Percentiles rank a stretch among this genome's conserved stretches.
These are phyloP conservation scores for Nakazawaea siamensis DNA, from an alignment of 805 yeast species.

Conservation along the genomic window DNA sequence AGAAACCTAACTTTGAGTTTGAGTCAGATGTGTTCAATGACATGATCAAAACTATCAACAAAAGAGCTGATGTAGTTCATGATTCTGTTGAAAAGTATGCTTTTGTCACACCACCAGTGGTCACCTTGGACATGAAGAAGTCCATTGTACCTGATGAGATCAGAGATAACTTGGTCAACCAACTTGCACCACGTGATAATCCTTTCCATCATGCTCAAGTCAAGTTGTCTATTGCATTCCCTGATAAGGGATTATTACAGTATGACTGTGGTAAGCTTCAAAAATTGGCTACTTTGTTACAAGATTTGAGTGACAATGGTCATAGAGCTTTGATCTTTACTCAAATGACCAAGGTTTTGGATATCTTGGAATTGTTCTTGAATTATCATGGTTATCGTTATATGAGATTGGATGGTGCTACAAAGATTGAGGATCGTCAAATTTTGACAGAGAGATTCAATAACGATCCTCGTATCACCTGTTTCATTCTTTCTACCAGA, in stretches of 20 bases:
- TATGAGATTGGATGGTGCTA: slow-evolving; percentile 94
- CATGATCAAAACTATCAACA: slow-evolving; percentile 32
- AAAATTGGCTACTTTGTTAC: slow-evolving; percentile 65
- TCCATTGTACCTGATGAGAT: slow-evolving; percentile 30
- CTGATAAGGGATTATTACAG: slow-evolving; percentile 85
- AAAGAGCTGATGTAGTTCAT: slow-evolving; percentile 30
- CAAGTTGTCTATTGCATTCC: slow-evolving; percentile 86
- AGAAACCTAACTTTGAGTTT: slow-evolving; percentile 17
- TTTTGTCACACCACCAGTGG: slow-evolving; percentile 82
- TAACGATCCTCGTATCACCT: slow-evolving; percentile 76
- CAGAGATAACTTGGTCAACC: slow-evolving; percentile 20
- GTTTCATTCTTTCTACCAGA: slow-evolving; percentile 87
- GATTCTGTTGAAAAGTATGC: slow-evolving; percentile 66
- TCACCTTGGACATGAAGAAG: slow-evolving; percentile 62
- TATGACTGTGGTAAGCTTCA: slow-evolving; percentile 97
- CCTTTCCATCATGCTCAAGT: slow-evolving; percentile 81
- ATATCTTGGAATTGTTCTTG: slow-evolving; percentile 84
- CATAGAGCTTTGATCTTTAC: slow-evolving; percentile 95
- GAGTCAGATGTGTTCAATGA: slow-evolving; percentile 21
- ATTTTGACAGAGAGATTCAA: slow-evolving; percentile 88
- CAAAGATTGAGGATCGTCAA: slow-evolving; percentile 95
- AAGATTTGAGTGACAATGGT: slow-evolving; percentile 74
- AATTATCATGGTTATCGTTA: slow-evolving; percentile 92
- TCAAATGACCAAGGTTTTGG: slow-evolving; percentile 96
- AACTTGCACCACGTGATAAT: slow-evolving; percentile 23